Conservation (phyloP, 2,329 filamentous ascomycete species). For the Colletotrichum sp. region DNA sequence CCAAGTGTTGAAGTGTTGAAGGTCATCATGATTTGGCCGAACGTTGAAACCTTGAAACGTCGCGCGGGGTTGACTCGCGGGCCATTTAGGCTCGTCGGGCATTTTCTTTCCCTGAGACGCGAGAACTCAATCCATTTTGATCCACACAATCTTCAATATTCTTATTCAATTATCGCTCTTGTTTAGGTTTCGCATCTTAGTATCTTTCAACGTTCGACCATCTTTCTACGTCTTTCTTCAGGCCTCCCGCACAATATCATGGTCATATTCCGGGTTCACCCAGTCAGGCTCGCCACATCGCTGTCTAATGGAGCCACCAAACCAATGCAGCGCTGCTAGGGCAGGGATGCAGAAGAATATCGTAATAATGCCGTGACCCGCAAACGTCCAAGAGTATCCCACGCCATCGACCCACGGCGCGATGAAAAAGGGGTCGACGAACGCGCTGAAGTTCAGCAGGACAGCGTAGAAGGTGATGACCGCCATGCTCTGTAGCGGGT, state of each 20-base stretch:
- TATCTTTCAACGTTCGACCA: too few relatives aligned
- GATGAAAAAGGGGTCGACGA: slow-evolving; percentile 54
- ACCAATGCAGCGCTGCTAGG: slow-evolving; percentile 43
- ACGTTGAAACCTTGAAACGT: background rate
- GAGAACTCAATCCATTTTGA: background rate
- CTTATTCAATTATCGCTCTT: background rate
- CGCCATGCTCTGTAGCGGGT: slow-evolving; percentile 59
- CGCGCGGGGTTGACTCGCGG: background rate
- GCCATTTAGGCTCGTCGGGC: background rate
- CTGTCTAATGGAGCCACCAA: slow-evolving; percentile 39
- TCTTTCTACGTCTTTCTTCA: background rate
- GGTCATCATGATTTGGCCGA: background rate
- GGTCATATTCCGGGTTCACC: slow-evolving; percentile 49
- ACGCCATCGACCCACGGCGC: slow-evolving; percentile 47
- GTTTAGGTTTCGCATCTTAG: background rate
- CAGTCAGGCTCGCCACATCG: slow-evolving; percentile 43
- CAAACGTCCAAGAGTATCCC: slow-evolving; percentile 58
- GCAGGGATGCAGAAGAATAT: slow-evolving; percentile 41
- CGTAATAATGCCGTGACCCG: slow-evolving; percentile 51
- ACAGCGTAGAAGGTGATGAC: slow-evolving; percentile 60
- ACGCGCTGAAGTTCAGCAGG: slow-evolving; percentile 55
- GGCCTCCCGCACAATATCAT: slow-evolving; percentile 1
- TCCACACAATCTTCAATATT: fast-evolving
- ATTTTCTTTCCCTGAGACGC: background rate
- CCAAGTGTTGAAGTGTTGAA: background rate